Base-by-base conservation (phyloP, 1,284 basidiomycete species). In the Puccinia hordei region DNA sequence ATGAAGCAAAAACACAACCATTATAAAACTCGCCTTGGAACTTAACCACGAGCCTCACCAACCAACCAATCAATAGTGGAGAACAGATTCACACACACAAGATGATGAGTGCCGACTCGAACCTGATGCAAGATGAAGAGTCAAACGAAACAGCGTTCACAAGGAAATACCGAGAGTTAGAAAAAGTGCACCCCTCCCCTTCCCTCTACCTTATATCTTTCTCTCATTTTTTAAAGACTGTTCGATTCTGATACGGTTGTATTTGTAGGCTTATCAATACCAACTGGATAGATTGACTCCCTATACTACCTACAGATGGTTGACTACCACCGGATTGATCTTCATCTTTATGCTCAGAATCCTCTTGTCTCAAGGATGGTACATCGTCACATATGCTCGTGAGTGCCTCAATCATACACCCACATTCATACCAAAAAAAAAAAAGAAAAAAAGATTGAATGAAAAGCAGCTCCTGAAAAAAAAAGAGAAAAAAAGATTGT, bases 281-380 rank as follows among this genome's bases (percentile, higher is more conserved):
- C 86, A 90, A 38, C 89, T 98, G 53, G 97, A 99, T 88, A 89
- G 92, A 71, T 92, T 93, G 86, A 98, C 96, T 2, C 97, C 97
- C 0, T 91, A 95, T 85, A 90, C 92, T 35, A 86, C 93, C 27
- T 90, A 96, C 84, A 90, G 97, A 82, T 99, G 97, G 97, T 85
- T 92, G n/a, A 89, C 89, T 27, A 94, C 94, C 6, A 88, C 88
- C 2, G 92, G 88, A 2, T 84, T 98, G 35, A 87, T 97, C 76
- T 84, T 88, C 55, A 69, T 98, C 49, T 99, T 99, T 86, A 88
- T 93, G 85, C 87, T 98, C 75, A 89, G 95, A 82, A 96, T 99
- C 83, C 88, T 98, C 15, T 85, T 97, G 61, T 88, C 92, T 10
- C 93, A 98, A 88, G 96, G 86, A 13, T 85, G 82, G 82, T 85